phyloP scores from a whole-genome alignment of 305 asterid species.

The Fraxinus dipetala region DNA sequence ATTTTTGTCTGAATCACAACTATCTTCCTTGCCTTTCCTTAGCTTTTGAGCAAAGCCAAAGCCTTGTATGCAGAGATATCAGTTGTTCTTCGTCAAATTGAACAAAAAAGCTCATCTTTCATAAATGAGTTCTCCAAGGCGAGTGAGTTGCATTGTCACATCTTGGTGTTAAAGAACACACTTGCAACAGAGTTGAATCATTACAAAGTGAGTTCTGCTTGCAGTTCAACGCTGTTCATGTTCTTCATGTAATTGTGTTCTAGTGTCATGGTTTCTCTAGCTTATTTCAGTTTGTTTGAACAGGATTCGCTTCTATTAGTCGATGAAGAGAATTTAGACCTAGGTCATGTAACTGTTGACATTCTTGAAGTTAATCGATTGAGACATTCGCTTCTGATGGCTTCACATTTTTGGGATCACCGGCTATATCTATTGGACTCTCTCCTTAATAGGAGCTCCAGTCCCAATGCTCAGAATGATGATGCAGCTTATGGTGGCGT shows the following conservation, averaged over 20 bases:
- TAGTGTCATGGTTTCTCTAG: neutral
- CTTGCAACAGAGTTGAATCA: constrained; percentile 48
- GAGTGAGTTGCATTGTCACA: constrained; percentile 46
- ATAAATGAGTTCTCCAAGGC: constrained; percentile 48
- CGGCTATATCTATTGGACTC: constrained; percentile 55
- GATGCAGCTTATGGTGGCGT: constrained; percentile 24
- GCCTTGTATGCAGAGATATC: constrained; percentile 62
- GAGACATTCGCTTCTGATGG: constrained; percentile 64
- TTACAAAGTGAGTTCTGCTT: constrained; percentile 52
- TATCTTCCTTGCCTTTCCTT: constrained; percentile 24
- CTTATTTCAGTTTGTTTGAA: constrained; percentile 20
- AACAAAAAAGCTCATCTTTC: constrained; percentile 42
- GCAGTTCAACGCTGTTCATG: neutral
- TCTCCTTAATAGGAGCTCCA: constrained; percentile 47
- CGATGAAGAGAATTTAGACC: constrained; percentile 29
- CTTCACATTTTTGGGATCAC: constrained; percentile 69
- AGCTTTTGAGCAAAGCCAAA: constrained; percentile 67
- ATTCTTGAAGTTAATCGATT: constrained; percentile 74
- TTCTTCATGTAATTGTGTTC: constrained; percentile 3
- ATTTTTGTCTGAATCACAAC: constrained; percentile 12
- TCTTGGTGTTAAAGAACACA: constrained; percentile 53
- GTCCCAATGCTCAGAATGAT: constrained; percentile 36
- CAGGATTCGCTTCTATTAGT: constrained; percentile 51
- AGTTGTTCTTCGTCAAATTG: constrained; percentile 48
- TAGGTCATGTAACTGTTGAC: constrained; percentile 40